Evolutionary conservation across 169 alveolate genomes (phyloP).

Genomic region (Pseudocohnilembus persalinus): DNA sequence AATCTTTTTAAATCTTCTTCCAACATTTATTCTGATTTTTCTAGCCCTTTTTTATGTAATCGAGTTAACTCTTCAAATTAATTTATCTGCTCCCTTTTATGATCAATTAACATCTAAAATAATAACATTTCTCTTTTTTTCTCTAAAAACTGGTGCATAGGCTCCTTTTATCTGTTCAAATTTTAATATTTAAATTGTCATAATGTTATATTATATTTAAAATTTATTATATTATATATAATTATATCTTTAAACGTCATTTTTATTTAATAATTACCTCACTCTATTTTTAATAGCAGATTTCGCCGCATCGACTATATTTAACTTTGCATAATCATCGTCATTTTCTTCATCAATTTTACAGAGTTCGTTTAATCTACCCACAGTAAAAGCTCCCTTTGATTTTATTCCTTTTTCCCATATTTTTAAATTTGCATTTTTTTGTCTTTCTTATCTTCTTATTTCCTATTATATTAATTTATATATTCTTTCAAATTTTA

Average conservation of each 20-base stretch:
- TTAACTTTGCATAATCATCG: conserved; percentile 34
- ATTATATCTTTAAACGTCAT: conserved; percentile 7
- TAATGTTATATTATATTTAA: conserved; percentile 55
- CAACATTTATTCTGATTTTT: conserved; percentile 72
- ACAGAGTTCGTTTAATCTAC: conserved; percentile 37
- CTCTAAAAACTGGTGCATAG: conserved; percentile 66
- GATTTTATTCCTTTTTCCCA: conserved; percentile 52
- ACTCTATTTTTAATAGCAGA: conserved; percentile 57
- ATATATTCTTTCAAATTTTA: too few relatives aligned
- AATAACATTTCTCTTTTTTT: conserved; percentile 81
- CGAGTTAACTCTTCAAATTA: conserved; percentile 67
- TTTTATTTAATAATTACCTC: not conserved
- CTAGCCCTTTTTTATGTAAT: conserved; percentile 66
- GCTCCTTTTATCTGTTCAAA: conserved; percentile 57
- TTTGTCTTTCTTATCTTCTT: conserved; percentile 29
- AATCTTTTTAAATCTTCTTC: conserved; percentile 70
- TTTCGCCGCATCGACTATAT: conserved; percentile 62
- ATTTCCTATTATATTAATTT: not conserved
- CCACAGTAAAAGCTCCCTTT: conserved; percentile 41
- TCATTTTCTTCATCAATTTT: conserved; percentile 26
- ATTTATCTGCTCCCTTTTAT: conserved; percentile 65
- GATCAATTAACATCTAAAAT: conserved; percentile 68
- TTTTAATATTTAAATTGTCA: too few relatives aligned
- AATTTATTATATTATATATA: too few relatives aligned
- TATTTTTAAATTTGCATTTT: conserved; percentile 26